Conservation (phyloP, 768 basidiomycete species). For the Thelephora ganbajun region DNA sequence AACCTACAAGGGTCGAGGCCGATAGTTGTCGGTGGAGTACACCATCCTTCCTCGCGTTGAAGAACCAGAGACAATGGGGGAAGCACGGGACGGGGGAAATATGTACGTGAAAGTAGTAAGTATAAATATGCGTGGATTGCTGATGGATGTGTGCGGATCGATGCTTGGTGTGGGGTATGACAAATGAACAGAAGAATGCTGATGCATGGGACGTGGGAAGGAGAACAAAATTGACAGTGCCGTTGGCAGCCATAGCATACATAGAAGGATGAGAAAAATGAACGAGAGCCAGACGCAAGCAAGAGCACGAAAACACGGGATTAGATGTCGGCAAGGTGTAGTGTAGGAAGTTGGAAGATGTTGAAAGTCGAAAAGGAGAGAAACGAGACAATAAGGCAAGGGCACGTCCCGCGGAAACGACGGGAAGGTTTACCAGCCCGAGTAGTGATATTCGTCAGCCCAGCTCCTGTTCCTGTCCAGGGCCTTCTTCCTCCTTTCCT, state of each 20-base stretch:
- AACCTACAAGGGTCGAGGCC: no score
- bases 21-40: no score
- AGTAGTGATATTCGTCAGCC: slow-evolving; percentile 52
- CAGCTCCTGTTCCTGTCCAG: slow-evolving; percentile 52
- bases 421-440: slow-evolving; percentile 39
- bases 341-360: neutral
- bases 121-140: no score
- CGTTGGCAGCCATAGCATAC: neutral
- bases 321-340: neutral
- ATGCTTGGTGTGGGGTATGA: no score
- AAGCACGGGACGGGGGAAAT: no score
- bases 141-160: no score
- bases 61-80: no score
- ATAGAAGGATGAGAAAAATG: neutral
- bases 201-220: neutral
- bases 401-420: neutral
- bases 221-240: neutral
- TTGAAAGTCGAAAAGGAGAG: neutral
- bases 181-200: no score
- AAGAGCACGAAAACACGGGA: neutral
- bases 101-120: no score
- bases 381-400: neutral
- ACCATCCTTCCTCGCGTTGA: no score
- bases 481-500: slow-evolving; percentile 18
- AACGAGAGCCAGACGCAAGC: neutral